Conservation (phyloP, 2,329 filamentous ascomycete species). For the Cladophialophora exuberans region DNA sequence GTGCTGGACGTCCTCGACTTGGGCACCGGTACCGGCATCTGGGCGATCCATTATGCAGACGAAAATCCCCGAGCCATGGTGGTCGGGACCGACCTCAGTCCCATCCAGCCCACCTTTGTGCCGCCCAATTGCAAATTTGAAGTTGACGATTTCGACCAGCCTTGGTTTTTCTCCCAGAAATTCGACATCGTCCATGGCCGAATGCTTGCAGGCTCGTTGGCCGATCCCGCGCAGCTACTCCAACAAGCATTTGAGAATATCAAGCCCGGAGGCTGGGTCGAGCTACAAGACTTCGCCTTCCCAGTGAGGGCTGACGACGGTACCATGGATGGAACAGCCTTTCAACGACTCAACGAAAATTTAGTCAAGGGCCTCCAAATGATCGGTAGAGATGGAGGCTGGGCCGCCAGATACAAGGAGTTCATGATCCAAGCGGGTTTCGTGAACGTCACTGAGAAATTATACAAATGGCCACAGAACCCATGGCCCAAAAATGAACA, state of each 20-base stretch:
- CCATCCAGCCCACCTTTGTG: constrained; percentile 42
- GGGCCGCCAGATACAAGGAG: constrained; percentile 36
- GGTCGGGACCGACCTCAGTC: constrained; percentile 33
- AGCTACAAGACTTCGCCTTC: constrained; percentile 34
- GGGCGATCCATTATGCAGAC: constrained; percentile 37
- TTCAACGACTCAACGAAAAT: constrained; percentile 23
- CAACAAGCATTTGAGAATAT: constrained; percentile 30
- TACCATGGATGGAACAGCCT: constrained; percentile 36
- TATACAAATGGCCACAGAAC: constrained; percentile 37
- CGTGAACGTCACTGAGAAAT: constrained; percentile 35
- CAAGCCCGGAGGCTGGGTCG: constrained; percentile 48
- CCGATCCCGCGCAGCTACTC: constrained; percentile 52
- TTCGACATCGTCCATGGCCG: constrained; percentile 67
- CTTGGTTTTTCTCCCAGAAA: constrained; percentile 58
- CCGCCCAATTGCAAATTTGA: constrained; percentile 61
- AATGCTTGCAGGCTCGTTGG: constrained; percentile 59
- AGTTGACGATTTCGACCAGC: constrained; percentile 61
- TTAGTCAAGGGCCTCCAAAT: not conserved
- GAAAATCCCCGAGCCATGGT: constrained; percentile 34
- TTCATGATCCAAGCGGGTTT: constrained; percentile 38
- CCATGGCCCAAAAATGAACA: constrained; percentile 35
- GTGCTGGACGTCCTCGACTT: constrained; percentile 37
- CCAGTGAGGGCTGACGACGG: constrained; percentile 35
- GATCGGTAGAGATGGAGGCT: constrained; percentile 34
- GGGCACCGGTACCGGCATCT: constrained; percentile 22